Conservation (phyloP, 2,329 filamentous ascomycete genomes). For the Calycina herbarum region DNA sequence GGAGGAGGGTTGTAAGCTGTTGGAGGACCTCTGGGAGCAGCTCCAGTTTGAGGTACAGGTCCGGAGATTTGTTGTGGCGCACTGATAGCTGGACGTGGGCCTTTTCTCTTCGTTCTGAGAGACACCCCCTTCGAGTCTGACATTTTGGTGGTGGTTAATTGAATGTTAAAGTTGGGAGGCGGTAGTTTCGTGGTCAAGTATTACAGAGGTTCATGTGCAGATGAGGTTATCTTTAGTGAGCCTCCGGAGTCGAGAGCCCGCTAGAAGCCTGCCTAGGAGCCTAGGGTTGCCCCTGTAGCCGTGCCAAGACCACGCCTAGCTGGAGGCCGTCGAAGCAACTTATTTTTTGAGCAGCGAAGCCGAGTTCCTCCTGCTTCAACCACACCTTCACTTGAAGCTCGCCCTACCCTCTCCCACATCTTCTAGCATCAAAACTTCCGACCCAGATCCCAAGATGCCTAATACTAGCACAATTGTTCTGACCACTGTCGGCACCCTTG, state of each 20-base stretch:
- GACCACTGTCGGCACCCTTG: constrained; percentile 60
- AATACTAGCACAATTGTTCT: constrained; percentile 58
- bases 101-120: constrained; percentile 62
- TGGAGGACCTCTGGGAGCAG: constrained; percentile 41
- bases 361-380: constrained; percentile 6
- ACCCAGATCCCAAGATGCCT: constrained; percentile 41
- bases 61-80: constrained; percentile 63
- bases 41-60: constrained; percentile 55
- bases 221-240: no score
- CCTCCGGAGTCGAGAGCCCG: no score
- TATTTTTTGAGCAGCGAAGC: not conserved
- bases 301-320: not conserved
- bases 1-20: constrained; percentile 39
- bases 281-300: no score
- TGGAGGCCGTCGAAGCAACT: not conserved
- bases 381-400: constrained; percentile 6
- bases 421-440: not conserved
- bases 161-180: not conserved
- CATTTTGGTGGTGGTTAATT: constrained; percentile 44
- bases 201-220: no score
- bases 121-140: constrained; percentile 62
- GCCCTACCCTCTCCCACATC: not conserved
- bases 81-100: constrained; percentile 57
- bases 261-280: no score
- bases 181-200: no score